Evolutionary conservation across 2,329 filamentous ascomycete species (phyloP).

Genomic region (Fusarium virguliforme): DNA sequence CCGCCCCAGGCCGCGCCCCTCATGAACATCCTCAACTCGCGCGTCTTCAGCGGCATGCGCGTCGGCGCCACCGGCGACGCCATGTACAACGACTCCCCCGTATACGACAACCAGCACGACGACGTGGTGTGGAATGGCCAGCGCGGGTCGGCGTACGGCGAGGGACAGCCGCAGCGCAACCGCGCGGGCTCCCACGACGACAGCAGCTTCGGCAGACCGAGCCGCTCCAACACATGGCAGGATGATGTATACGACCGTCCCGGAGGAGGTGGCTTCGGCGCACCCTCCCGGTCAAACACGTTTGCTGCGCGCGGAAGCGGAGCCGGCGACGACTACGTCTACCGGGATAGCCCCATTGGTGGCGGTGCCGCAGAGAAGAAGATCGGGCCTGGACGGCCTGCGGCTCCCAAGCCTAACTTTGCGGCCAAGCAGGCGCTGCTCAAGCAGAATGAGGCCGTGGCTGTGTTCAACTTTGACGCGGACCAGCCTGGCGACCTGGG

Average conservation of each 20-base stretch:
- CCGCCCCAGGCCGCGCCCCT: constrained; percentile 88
- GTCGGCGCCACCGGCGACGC: constrained; percentile 66
- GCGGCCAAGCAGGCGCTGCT: constrained; percentile 69
- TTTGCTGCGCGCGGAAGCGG: constrained; percentile 59
- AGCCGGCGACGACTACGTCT: constrained; percentile 69
- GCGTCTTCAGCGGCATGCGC: constrained; percentile 82
- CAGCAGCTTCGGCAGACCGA: constrained; percentile 71
- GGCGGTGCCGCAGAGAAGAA: constrained; percentile 55
- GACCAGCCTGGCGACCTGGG: constrained; percentile 93
- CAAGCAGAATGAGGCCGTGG: constrained; percentile 86
- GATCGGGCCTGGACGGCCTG: constrained; percentile 80
- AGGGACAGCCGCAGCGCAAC: constrained; percentile 63
- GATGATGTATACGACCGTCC: constrained; percentile 81
- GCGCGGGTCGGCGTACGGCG: constrained; percentile 79
- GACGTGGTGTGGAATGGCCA: constrained; percentile 88
- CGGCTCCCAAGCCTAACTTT: constrained; percentile 92
- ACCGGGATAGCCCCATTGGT: constrained; percentile 63
- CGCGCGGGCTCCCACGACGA: constrained; percentile 60
- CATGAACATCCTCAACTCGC: constrained; percentile 87
- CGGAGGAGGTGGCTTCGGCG: constrained; percentile 55
- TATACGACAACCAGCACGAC: constrained; percentile 88
- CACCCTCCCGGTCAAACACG: constrained; percentile 67
- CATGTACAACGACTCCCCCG: constrained; percentile 95
- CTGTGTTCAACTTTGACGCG: constrained; percentile 93
- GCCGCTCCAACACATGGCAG: constrained; percentile 80